Evolutionary conservation across 345 rosid species (phyloP), one percentile per base, ranked within the genome.

Genomic region (Brassica incana): DNA sequence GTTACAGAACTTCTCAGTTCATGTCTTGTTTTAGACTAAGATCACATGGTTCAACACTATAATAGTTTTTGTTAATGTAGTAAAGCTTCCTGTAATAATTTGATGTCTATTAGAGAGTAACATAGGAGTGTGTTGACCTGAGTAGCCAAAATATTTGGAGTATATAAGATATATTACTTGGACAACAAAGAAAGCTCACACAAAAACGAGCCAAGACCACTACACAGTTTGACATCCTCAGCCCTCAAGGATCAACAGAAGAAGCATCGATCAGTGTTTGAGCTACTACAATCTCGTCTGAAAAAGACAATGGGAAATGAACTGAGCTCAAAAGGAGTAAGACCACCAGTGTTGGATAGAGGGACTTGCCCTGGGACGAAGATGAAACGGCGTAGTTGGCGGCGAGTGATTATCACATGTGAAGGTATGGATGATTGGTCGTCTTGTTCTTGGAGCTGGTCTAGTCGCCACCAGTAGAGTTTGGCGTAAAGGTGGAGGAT

Each of bases 401-500:
- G 90, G 65, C 85, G 91, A 10, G 73, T 66, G 25, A 75, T 30
- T 35, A 76, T 45, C 1, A 40, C 77, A 3, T 66, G 66, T 36
- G 87, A 74, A 12, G 86, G 69, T 6, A 25, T 29, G 18, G 76
- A 40, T 10, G 72, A 10, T 29, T 64, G 65, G 20, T 79, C 69
- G 8, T 56, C 52, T 15, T 80, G 83, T 18, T 18, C 20, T 59
- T 80, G 83, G 29, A 69, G 83, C 59, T 90, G 90, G 59, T 90
- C 97, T 65, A 78, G 36, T 81, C 92, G 85, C 89, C 95, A 87
- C 89, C 92, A 93, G 20, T 18, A 91, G 93, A 95, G 90, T 61
- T 90, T 91, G 20, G 97, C 97, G 74, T 91, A 95, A 43, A 95
- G 88, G 77, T 93, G 99, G 83, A 95, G 92, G 66, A 85, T 74